These are phyloP conservation scores for Odontarrhena argentea DNA, from an alignment of 345 rosid genomes.

Conservation along the genomic window DNA sequence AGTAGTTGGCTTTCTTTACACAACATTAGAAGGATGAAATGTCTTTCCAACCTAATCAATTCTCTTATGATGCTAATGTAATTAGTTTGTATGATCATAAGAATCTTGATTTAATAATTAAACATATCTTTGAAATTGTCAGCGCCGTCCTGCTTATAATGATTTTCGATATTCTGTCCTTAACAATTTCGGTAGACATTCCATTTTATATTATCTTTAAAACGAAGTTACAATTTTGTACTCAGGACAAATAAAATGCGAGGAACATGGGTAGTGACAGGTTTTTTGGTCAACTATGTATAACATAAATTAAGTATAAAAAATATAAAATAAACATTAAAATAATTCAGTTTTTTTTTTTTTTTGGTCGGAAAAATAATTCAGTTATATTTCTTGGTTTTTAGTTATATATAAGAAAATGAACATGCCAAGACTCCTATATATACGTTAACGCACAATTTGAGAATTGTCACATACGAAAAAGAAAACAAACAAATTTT, in stretches of 20 bases:
- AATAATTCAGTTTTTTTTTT: not conserved
- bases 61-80: not conserved
- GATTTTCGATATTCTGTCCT: constrained; percentile 1
- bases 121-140: constrained; percentile 37
- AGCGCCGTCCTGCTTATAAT: constrained; percentile 24
- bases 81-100: constrained; percentile 30
- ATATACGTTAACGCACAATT: constrained; percentile 17
- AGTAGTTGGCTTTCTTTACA: not conserved
- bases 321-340: not conserved
- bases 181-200: constrained; percentile 18
- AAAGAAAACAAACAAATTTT: constrained; percentile 3
- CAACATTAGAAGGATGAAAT: constrained; percentile 20
- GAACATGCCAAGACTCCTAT: constrained; percentile 24
- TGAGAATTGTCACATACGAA: constrained; percentile 12
- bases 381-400: not conserved
- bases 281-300: constrained; percentile 32
- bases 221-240: not conserved
- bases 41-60: constrained; percentile 6
- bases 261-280: constrained; percentile 23
- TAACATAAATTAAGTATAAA: constrained; percentile 17
- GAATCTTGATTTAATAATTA: constrained; percentile 16
- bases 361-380: too few species aligned
- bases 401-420: not conserved
- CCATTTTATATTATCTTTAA: not conserved
- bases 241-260: constrained; percentile 6